Evolutionary conservation across 179 eudicot genomes (phyloP).

Genomic region (Gypsophila paniculata): DNA sequence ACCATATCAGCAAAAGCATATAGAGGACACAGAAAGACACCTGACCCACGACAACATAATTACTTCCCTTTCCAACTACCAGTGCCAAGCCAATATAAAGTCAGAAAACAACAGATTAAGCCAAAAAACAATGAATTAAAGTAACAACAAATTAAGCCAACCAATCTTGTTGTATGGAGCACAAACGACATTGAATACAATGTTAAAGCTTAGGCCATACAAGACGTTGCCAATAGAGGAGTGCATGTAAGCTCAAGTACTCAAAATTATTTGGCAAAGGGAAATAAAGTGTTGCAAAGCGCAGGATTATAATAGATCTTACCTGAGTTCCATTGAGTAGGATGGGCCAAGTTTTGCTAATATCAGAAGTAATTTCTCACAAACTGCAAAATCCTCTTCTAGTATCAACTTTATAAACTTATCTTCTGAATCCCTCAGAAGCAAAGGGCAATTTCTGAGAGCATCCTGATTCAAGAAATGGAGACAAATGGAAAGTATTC

Average conservation of each 20-base stretch:
- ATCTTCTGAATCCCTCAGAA: slow-evolving; percentile 68
- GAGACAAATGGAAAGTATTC: slow-evolving; percentile 1
- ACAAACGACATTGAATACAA: slow-evolving; percentile 6
- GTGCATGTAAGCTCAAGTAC: neutral
- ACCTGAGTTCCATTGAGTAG: slow-evolving; percentile 59
- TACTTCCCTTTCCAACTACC: slow-evolving; percentile 12
- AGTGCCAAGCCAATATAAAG: slow-evolving; percentile 5
- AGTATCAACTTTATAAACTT: slow-evolving; percentile 43
- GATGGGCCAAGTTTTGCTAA: slow-evolving; percentile 56
- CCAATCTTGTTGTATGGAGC: slow-evolving; percentile 5
- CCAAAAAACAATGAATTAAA: neutral
- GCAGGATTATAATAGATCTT: slow-evolving; percentile 13
- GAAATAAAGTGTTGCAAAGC: neutral
- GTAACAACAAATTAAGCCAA: neutral
- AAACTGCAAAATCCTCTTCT: slow-evolving; percentile 38
- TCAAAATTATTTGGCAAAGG: neutral
- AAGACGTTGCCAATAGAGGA: neutral
- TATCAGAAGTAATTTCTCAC: slow-evolving; percentile 55
- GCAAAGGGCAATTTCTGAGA: slow-evolving; percentile 60
- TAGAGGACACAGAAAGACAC: neutral
- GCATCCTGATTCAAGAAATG: slow-evolving; percentile 43
- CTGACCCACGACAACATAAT: neutral
- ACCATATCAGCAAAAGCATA: neutral
- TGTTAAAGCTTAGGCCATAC: neutral
- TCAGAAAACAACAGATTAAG: neutral